phyloP scores from a whole-genome alignment of 306 rosid species.

The Oemleria cerasiformis region DNA sequence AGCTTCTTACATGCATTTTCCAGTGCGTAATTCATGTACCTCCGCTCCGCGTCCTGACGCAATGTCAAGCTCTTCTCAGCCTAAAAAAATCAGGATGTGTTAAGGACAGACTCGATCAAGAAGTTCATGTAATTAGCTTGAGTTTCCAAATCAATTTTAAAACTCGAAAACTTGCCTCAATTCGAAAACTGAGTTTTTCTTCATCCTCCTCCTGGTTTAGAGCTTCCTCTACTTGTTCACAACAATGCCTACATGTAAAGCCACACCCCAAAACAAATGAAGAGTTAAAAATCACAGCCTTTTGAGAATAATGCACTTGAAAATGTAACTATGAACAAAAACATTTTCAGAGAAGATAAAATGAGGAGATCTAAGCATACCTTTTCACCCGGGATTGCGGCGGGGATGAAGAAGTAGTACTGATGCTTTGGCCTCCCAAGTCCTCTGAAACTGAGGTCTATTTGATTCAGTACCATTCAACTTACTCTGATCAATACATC shows the following conservation, averaged over 20 bases:
- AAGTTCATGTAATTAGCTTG: neutral
- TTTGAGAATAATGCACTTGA: neutral
- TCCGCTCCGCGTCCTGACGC: conserved; percentile 13
- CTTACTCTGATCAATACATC: neutral
- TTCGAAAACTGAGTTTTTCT: conserved; percentile 5
- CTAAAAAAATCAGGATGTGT: conserved; percentile 10
- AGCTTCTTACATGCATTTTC: conserved; percentile 21
- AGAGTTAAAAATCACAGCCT: neutral
- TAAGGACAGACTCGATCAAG: neutral
- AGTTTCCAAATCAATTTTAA: neutral
- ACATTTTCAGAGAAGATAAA: neutral
- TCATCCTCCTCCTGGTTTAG: conserved; percentile 6
- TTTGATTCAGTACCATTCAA: conserved; percentile 9
- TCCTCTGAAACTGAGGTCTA: conserved; percentile 4
- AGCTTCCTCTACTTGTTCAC: neutral
- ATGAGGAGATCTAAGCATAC: conserved; percentile 4
- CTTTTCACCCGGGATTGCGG: neutral
- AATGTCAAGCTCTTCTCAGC: conserved; percentile 15
- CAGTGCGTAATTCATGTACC: conserved; percentile 3
- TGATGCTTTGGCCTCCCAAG: neutral
- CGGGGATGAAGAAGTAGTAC: neutral
- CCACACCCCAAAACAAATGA: neutral
- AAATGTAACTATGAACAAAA: neutral
- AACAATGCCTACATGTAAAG: neutral
- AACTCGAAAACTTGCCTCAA: conserved; percentile 22